These are phyloP conservation scores for Daldinia concentrica DNA, from an alignment of 495 filamentous ascomycete genomes.

Conservation along the genomic window DNA sequence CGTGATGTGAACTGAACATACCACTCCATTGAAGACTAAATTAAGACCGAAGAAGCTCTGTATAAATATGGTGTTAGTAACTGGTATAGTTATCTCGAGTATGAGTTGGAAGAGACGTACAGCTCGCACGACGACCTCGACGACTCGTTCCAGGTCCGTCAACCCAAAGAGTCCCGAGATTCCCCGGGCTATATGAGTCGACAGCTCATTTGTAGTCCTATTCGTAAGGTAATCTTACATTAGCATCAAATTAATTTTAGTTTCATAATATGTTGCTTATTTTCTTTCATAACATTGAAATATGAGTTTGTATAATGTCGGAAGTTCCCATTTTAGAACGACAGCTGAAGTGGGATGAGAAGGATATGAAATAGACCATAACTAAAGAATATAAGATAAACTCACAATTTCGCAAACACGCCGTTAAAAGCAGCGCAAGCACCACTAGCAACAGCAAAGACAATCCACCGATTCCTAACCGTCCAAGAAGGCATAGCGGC, in stretches of 20 bases:
- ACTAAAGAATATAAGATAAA: constrained; percentile 3
- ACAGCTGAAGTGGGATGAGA: too few relatives aligned
- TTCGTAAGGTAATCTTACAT: not conserved
- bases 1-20: constrained; percentile 46
- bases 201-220: constrained; percentile 87
- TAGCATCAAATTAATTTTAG: not conserved
- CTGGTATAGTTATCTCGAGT: not conserved
- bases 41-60: constrained; percentile 90
- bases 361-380: too few relatives aligned
- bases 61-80: constrained; percentile 4
- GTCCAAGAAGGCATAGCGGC: constrained; percentile 45
- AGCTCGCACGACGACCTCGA: constrained; percentile 73
- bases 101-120: constrained; percentile 59
- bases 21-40: constrained; percentile 84
- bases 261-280: not conserved
- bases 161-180: constrained; percentile 71
- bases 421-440: constrained; percentile 93
- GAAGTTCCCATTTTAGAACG: not conserved
- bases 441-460: constrained; percentile 84
- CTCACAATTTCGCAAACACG: constrained; percentile 93
- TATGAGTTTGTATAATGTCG: not conserved
- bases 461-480: constrained; percentile 71
- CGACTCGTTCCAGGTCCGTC: constrained; percentile 55
- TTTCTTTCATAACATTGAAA: not conserved
- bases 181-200: constrained; percentile 70